Evolutionary conservation across 768 basidiomycete species (phyloP), one percentile per base, ranked within the genome.

Genomic region (Paxillus involutus): DNA sequence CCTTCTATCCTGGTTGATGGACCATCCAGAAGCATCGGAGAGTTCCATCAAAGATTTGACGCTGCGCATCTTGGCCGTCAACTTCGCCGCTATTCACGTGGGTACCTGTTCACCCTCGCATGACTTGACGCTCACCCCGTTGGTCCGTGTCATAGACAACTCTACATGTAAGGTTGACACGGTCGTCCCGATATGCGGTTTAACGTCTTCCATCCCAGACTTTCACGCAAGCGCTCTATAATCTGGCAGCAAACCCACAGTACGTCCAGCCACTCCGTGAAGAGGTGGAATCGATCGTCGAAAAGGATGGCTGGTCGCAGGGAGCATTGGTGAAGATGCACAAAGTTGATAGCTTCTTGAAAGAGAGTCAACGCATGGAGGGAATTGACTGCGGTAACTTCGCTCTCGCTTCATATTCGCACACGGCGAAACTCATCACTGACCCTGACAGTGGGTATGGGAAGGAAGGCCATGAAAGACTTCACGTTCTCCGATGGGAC

Each of bases 271-370:
- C 70, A 1, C 62, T 80, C 4, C 71, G 77, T 0, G 66, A 73
- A 42, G 78, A 80, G 54, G 63, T 73, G 11, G 72, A 74, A 26
- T 37, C 44, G 0, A 61, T 70, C 16, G 33, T 74, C 12, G 33
- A 44, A 1, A 41, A 60, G 8, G 65, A 75, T 0, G 73, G 63
- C 21, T 75, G 69, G 65, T 58, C 59, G 1, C 70, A 69, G 44
- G 45, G 37, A 0, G 59, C 62, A 6, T 21, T 75, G 21, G 55
- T 32, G 13, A 67, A 69, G 37, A 66, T 74, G 65, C 68, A 57
- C 58, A 72, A 71, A 52, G 44, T 77, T 6, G 76, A 78, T 49
- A 78, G 73, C 51, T 77, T 79, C 47, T 37, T 78, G 40, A 73
- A 67, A 49, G 76, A 75, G 45, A 62, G 64, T 2, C 64, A 71